These are phyloP conservation scores for Pseudoneurospora amorphoporcata DNA, from an alignment of 495 filamentous ascomycete species.

Conservation along the genomic window DNA sequence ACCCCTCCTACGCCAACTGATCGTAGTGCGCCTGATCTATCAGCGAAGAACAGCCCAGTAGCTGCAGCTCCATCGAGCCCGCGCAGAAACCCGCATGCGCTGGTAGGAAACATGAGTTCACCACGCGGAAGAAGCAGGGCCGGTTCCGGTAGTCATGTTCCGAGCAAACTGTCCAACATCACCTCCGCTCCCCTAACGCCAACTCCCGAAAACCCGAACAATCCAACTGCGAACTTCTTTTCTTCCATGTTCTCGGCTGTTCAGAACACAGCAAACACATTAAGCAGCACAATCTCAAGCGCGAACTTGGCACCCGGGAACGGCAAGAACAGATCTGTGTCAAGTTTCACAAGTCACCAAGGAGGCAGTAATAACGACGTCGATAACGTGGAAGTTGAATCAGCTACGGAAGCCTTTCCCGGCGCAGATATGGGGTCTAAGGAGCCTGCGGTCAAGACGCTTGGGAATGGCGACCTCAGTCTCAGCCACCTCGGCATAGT, in stretches of 20 bases:
- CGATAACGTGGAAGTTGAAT: conserved; percentile 39
- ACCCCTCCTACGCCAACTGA: conserved; percentile 48
- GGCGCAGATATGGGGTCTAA: conserved; percentile 42
- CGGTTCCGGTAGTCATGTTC: conserved; percentile 57
- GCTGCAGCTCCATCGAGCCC: conserved; percentile 19
- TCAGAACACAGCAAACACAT: conserved; percentile 81
- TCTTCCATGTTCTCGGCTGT: conserved; percentile 85
- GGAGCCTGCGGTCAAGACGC: conserved; percentile 73
- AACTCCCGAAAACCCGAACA: conserved; percentile 43
- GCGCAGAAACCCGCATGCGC: conserved; percentile 24
- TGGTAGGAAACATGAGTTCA: conserved; percentile 63
- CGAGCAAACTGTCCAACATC: conserved; percentile 82
- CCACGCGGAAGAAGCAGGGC: conserved; percentile 37
- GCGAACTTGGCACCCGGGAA: conserved; percentile 32
- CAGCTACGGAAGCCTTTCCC: conserved; percentile 24
- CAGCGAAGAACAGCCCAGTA: background rate
- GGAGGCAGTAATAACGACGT: conserved; percentile 14
- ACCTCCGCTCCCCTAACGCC: conserved; percentile 65
- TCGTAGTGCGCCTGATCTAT: conserved; percentile 5
- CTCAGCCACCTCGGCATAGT: conserved; percentile 71
- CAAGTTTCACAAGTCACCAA: conserved; percentile 19
- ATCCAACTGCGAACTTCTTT: conserved; percentile 61
- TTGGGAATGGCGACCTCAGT: conserved; percentile 81
- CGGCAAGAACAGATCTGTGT: conserved; percentile 30
- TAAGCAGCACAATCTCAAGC: conserved; percentile 72